Conservation (phyloP, 2,329 filamentous ascomycete species). For the Basipetospora chlamydospora region DNA sequence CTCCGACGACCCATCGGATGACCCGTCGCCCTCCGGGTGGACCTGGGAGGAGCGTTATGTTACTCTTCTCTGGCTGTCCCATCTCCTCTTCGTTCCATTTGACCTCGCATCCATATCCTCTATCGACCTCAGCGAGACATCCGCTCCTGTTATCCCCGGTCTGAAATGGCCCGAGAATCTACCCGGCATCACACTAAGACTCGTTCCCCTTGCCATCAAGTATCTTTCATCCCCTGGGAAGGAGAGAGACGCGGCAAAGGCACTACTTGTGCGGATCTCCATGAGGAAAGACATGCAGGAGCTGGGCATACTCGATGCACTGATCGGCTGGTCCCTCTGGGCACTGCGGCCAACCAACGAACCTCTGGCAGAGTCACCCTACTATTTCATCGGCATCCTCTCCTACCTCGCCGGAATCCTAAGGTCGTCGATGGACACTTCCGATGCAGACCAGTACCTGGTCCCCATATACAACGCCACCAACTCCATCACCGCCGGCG, state of each 20-base stretch:
- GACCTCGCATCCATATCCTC: slow-evolving; percentile 76
- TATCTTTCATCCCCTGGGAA: slow-evolving; percentile 68
- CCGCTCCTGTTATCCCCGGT: slow-evolving; percentile 26
- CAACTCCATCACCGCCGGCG: slow-evolving; percentile 37
- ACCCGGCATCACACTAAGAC: slow-evolving; percentile 54
- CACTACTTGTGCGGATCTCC: slow-evolving; percentile 66
- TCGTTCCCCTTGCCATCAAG: slow-evolving; percentile 55
- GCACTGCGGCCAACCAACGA: slow-evolving; percentile 32
- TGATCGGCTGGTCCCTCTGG: slow-evolving; percentile 57
- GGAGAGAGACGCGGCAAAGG: slow-evolving; percentile 76
- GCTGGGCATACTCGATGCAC: slow-evolving; percentile 50
- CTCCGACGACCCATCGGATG: slow-evolving; percentile 9
- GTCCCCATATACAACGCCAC: slow-evolving; percentile 50
- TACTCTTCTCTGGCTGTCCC: slow-evolving; percentile 74
- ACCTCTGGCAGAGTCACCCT: slow-evolving; percentile 33
- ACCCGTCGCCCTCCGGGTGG: slow-evolving; percentile 23
- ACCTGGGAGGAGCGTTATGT: slow-evolving; percentile 84
- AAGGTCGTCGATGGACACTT: slow-evolving; percentile 53
- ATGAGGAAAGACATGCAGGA: slow-evolving; percentile 79
- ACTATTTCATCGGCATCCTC: slow-evolving; percentile 64
- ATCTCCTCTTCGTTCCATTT: slow-evolving; percentile 75
- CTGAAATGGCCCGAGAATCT: slow-evolving; percentile 43
- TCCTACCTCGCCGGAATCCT: slow-evolving; percentile 67
- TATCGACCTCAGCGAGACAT: slow-evolving; percentile 31
- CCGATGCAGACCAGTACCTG: slow-evolving; percentile 57